Base-by-base conservation (phyloP, 2,329 filamentous ascomycete species). In the Corynespora cassiicola region DNA sequence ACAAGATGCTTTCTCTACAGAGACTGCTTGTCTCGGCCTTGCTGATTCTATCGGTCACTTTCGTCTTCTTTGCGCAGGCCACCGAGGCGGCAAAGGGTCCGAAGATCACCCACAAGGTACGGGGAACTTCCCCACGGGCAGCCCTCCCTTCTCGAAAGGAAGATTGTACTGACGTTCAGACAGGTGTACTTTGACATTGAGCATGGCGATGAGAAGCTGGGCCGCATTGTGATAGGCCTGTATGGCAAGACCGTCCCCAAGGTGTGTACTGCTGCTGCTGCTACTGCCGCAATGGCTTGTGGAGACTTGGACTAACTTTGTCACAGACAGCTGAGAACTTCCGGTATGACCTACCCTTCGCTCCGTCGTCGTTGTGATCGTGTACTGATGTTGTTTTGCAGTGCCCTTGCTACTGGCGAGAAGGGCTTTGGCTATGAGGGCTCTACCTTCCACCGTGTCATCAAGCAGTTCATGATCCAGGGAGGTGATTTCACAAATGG, bases 381-480 rank as follows among this genome's bases (percentile, higher is more conserved):
- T 16, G 61, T 40, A 26, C 18, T n/a, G 4, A 21, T 11, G 86
- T n/a, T n/a, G n/a, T n/a, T n/a, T n/a, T n/a, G n/a, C 79, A 84
- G 87, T 61, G 85, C 86, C 65, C 80, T 95, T 51, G 86, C 87
- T 56, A 92, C 88, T 51, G 88, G 88, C 66, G 86, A 92, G 80
- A 88, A 91, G 78, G 88, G 87, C 63, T 91, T 84, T 65, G 88
- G 88, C 51, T 95, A 91, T 67, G 76, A 89, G 72, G 87, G 83
- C 47, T 91, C 87, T 34, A 79, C 72, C 65, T 95, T 95, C 84
- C 89, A 95, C 80, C 88, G 89, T 70, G 87, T 94, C 67, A 94
- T 94, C 79, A 88, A 89, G 78, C 70, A 85, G 56, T 94, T 94
- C 75, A 94, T 94, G 89, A 91, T 94, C 70, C 88, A 92, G 77